Evolutionary conservation across 2,329 filamentous ascomycete species (phyloP).

Genomic region (Aspergillus sclerotialis): DNA sequence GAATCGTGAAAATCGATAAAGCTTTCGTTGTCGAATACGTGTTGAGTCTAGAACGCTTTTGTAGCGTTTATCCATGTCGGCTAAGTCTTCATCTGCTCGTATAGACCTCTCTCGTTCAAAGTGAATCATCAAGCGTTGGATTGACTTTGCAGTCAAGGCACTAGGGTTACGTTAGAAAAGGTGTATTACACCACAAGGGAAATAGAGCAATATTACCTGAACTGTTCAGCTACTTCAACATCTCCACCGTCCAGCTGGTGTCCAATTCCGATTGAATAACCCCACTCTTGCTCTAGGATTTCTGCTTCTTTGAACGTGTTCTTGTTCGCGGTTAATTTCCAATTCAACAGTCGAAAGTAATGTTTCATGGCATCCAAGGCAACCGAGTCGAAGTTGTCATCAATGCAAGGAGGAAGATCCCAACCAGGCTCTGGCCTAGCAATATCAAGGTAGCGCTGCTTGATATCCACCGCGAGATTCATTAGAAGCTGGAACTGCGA

Average conservation of each 20-base stretch:
- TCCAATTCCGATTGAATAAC: slow-evolving; percentile 90
- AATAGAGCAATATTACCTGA: slow-evolving; percentile 49
- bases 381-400: slow-evolving; percentile 89
- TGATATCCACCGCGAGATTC: slow-evolving; percentile 86
- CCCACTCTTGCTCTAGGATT: slow-evolving; percentile 95
- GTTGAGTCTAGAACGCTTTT: slow-evolving; percentile 94
- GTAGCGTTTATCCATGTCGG: slow-evolving; percentile 94
- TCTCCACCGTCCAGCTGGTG: slow-evolving; percentile 87
- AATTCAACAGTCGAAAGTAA: slow-evolving; percentile 98
- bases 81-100: slow-evolving; percentile 71
- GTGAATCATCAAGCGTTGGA: slow-evolving; percentile 78
- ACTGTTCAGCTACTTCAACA: slow-evolving; percentile 95
- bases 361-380: slow-evolving; percentile 91
- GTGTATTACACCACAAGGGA: background rate
- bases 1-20: slow-evolving; percentile 90
- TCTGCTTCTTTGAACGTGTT: slow-evolving; percentile 99
- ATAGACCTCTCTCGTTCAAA: slow-evolving; percentile 88
- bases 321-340: slow-evolving; percentile 95
- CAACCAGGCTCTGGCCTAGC: slow-evolving; percentile 84
- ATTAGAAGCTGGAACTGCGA: slow-evolving; percentile 90
- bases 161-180: slow-evolving; percentile 30
- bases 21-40: slow-evolving; percentile 87
- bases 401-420: slow-evolving; percentile 92
- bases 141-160: slow-evolving; percentile 84
- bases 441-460: slow-evolving; percentile 76